Base-by-base conservation (phyloP, 202 grass and related monocot species). In the Eragrostis tef region DNA sequence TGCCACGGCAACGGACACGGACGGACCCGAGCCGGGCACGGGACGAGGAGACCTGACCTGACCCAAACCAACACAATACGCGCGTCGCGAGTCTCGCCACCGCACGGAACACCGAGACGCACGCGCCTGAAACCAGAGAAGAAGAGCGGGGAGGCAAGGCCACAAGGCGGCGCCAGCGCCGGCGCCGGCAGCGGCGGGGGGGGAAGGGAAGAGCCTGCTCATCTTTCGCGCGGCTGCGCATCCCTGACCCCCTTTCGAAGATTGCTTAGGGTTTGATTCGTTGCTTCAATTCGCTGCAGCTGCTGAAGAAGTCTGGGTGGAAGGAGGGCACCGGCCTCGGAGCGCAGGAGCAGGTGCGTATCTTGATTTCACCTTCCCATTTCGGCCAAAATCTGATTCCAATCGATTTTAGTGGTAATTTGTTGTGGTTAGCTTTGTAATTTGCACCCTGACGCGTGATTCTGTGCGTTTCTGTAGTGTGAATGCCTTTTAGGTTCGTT, bases 321-420 rank as follows among this genome's bases (percentile, higher is more conserved):
- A 98, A 91, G 88, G 95, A 98, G 81, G 95, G 95, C 44, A 95
- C 92, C 17, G 95, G 89, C 19, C 95, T 98, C 25, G 87, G 95
- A 12, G 92, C 87, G 57, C 79, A 88, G 54, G 95, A 98, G 77
- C 95, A 98, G 88, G 95, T 95, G 0, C 15, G 90, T 67, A 8
- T 15, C 22, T 22, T 24, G n/a, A 27, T 41, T 61, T 25, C 15
- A 3, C 52, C 1, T 65, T 75, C 6, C 11, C 78, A 67, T 89
- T 78, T 73, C 22, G 43, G 50, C 59, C 21, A 11, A 45, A 56
- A 24, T 73, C n/a, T 16, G 9, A 39, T 3, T 57, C 2, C 14
- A 21, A 6, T 36, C 20, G 4, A 74, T 34, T 84, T 17, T 74
- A 44, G 42, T 19, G 25, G 20, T 51, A 60, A 59, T 6, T 22